Percentiles rank a stretch among this genome's conserved stretches.
Conservation (phyloP, 2,329 filamentous ascomycete genomes). For the Aspergillus floridensis region DNA sequence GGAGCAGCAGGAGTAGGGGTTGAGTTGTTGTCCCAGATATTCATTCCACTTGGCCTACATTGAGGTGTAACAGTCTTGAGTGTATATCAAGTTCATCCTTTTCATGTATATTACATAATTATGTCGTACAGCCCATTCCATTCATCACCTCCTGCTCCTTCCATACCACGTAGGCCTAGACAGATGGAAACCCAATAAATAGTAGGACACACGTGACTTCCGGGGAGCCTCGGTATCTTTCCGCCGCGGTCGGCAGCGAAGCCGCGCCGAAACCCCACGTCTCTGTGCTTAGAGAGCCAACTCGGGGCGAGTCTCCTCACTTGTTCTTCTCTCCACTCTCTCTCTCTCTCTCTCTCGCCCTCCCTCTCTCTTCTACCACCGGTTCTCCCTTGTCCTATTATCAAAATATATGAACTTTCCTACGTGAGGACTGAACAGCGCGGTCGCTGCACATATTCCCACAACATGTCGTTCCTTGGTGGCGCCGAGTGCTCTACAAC, state of each 20-base stretch:
- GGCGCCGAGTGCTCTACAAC: slow-evolving; percentile 96
- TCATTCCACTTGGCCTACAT: too few relatives aligned
- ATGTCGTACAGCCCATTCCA: not conserved
- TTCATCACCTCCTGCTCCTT: not conserved
- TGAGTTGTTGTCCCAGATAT: too few relatives aligned
- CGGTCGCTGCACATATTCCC: not conserved
- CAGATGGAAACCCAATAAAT: too few relatives aligned
- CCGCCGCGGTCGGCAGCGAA: slow-evolving; percentile 19
- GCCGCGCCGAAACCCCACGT: slow-evolving; percentile 26
- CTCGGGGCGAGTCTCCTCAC: slow-evolving; percentile 6
- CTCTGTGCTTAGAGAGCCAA: slow-evolving; percentile 15
- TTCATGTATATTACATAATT: too few relatives aligned
- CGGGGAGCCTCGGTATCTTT: slow-evolving; percentile 23
- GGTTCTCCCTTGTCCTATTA: not conserved
- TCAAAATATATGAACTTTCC: slow-evolving; percentile 8
- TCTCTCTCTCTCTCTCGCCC: not conserved
- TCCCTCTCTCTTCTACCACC: not conserved
- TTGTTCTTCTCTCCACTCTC: not conserved
- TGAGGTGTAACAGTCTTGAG: too few relatives aligned
- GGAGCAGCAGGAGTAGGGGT: not conserved
- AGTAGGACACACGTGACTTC: slow-evolving; percentile 20
- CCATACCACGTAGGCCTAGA: too few relatives aligned
- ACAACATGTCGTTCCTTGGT: slow-evolving; percentile 86
- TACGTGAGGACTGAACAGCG: not conserved
- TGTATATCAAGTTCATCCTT: too few relatives aligned